phyloP scores from a whole-genome alignment of 202 grass and related monocot genomes.

The Musa balbisiana region DNA sequence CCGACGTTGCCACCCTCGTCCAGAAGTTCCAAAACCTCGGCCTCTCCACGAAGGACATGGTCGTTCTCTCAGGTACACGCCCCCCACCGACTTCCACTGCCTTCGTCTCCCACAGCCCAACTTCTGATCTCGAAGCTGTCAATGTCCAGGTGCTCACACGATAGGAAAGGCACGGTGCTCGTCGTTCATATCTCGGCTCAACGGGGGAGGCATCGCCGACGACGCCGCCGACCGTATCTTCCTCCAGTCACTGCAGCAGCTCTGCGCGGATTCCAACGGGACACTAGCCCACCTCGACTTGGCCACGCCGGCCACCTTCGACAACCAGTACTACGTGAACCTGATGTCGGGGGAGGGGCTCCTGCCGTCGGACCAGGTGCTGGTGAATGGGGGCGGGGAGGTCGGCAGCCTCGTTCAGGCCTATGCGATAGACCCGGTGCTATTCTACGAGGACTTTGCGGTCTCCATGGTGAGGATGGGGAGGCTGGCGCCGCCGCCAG shows the following conservation, averaged over 20 bases:
- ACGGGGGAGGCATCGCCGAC: neutral
- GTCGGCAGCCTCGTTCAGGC: conserved; percentile 38
- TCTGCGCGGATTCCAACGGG: conserved; percentile 52
- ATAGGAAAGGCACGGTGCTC: conserved; percentile 82
- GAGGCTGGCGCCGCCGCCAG: conserved; percentile 33
- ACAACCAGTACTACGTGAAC: conserved; percentile 97
- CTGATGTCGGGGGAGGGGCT: conserved; percentile 73
- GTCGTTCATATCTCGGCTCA: conserved; percentile 61
- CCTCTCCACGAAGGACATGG: conserved; percentile 75
- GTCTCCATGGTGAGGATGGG: conserved; percentile 78
- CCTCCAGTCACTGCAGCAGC: conserved; percentile 74
- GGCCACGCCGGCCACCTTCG: conserved; percentile 70
- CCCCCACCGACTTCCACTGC: neutral
- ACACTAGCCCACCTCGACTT: conserved; percentile 81
- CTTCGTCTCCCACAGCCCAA: neutral
- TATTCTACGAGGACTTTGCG: conserved; percentile 75
- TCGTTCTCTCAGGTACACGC: conserved; percentile 56
- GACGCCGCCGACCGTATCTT: conserved; percentile 25
- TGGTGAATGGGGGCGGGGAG: conserved; percentile 16
- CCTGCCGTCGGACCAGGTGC: conserved; percentile 70
- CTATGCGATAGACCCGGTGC: conserved; percentile 52
- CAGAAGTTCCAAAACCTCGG: conserved; percentile 70
- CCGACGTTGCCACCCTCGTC: conserved; percentile 56
- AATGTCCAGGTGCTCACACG: conserved; percentile 58
- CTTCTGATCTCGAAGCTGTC: neutral